phyloP scores from a whole-genome alignment of 164 flowering plant species.

The Macadamia tetraphylla region DNA sequence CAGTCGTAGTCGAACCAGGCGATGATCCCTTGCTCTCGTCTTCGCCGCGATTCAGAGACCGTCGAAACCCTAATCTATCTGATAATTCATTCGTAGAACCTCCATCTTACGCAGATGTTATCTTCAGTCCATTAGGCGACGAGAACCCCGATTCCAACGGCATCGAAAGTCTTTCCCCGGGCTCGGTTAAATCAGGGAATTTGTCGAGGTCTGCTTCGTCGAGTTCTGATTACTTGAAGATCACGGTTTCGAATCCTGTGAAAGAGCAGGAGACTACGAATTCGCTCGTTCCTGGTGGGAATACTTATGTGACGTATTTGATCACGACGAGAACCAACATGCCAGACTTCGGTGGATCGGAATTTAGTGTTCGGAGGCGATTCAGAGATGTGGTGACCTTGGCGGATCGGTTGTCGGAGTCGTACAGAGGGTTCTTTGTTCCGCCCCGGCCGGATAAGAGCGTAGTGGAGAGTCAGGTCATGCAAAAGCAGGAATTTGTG shows the following conservation, averaged over 20 bases:
- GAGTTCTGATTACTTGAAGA: conserved; percentile 42
- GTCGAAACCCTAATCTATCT: conserved; percentile 17
- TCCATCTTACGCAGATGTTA: conserved; percentile 43
- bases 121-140: conserved; percentile 40
- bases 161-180: conserved; percentile 20
- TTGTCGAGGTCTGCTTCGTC: conserved; percentile 33
- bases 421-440: conserved; percentile 70
- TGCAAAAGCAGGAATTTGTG: conserved; percentile 97
- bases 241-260: conserved; percentile 74
- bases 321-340: conserved; percentile 72
- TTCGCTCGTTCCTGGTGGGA: conserved; percentile 78
- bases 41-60: neutral
- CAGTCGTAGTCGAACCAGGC: neutral
- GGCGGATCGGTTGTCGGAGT: conserved; percentile 67
- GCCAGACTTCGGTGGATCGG: conserved; percentile 53
- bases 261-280: conserved; percentile 65
- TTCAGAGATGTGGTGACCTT: conserved; percentile 79
- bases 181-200: conserved; percentile 6
- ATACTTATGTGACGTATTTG: conserved; percentile 55
- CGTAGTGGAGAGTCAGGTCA: conserved; percentile 93
- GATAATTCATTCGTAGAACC: conserved; percentile 28
- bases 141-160: conserved; percentile 21
- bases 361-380: conserved; percentile 68
- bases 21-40: conserved; percentile 19
- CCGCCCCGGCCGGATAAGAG: conserved; percentile 93